Evolutionary conservation across 192 early-diverging fungal species (phyloP), one percentile per base, ranked within the genome.

Genomic region (Dimargaris verticillata): DNA sequence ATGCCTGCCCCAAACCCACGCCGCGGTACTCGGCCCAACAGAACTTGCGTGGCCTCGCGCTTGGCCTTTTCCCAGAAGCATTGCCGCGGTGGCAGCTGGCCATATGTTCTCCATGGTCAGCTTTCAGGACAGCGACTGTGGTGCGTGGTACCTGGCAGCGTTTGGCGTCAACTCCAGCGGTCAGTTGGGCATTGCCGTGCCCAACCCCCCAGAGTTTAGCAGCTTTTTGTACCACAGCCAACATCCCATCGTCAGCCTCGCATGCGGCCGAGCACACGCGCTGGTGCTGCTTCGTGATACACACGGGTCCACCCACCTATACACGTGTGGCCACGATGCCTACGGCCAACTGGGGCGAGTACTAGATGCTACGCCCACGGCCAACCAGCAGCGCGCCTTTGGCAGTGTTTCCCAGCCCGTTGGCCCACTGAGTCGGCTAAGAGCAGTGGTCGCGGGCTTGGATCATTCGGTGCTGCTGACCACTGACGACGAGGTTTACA

Each of bases 61-160:
- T 7, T 38, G 33, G 33, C 33, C 33, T 38, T 5, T 5, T 7
- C 33, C 33, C 33, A 38, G 7, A 5, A 7, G 33, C 33, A 38
- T 38, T 38, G 33, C 33, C 33, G 33, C 33, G 3, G 33, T 7
- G 33, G 57, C 57, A n/a, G 57, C 57, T 11, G 57, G 57, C 2
- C 57, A 59, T 25, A 24, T 59, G 14, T 59, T 59, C 25, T 59
- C 57, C 42, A 44, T 59, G 41, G 57, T 59, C 20, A 38, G 38
- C 41, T 22, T 59, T 18, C 18, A 33, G 41, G 29, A 28, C 38
- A 28, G 17, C 15, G 17, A 9, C 5, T 13, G 57, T 10, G n/a
- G 42, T 20, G 41, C 17, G n/a, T 33, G 20, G 15, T 59, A 44
- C 41, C 25, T 59, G 43, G 38, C 43, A 22, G 57, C 33, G 33